Conservation (phyloP, 805 yeast genomes). For the Debaryomyces hansenii region DNA sequence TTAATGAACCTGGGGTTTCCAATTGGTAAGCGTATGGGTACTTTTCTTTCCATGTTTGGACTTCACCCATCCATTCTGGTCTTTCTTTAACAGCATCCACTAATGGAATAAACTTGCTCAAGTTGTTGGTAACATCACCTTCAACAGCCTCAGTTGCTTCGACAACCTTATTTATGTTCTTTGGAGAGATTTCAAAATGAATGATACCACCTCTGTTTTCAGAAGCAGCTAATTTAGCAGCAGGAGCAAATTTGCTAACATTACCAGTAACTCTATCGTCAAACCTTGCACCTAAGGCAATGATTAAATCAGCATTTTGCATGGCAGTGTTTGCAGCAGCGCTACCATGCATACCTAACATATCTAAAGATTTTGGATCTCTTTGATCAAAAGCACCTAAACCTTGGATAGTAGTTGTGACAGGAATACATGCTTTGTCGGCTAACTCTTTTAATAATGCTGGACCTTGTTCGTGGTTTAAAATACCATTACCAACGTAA, state of each 20-base stretch:
- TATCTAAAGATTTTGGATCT: constrained; percentile 86
- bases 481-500: constrained; percentile 90
- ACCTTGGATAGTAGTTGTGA: constrained; percentile 92
- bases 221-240: constrained; percentile 82
- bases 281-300: constrained; percentile 95
- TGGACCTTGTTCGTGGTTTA: constrained; percentile 81
- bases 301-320: constrained; percentile 88
- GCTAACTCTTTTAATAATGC: constrained; percentile 74
- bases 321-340: constrained; percentile 94
- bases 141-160: constrained; percentile 95
- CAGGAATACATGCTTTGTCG: constrained; percentile 91
- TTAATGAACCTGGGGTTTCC: constrained; percentile 76
- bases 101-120: constrained; percentile 70
- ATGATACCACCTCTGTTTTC: constrained; percentile 93
- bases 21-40: constrained; percentile 81
- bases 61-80: constrained; percentile 74
- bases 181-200: constrained; percentile 94
- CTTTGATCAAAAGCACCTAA: constrained; percentile 93
- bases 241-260: constrained; percentile 88
- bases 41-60: constrained; percentile 79
- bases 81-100: constrained; percentile 65
- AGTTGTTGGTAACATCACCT: constrained; percentile 88
- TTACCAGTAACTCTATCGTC: constrained; percentile 97
- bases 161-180: constrained; percentile 96
- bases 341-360: constrained; percentile 98